phyloP scores from a whole-genome alignment of 2,329 filamentous ascomycete species.

The Colletotrichum sp. region DNA sequence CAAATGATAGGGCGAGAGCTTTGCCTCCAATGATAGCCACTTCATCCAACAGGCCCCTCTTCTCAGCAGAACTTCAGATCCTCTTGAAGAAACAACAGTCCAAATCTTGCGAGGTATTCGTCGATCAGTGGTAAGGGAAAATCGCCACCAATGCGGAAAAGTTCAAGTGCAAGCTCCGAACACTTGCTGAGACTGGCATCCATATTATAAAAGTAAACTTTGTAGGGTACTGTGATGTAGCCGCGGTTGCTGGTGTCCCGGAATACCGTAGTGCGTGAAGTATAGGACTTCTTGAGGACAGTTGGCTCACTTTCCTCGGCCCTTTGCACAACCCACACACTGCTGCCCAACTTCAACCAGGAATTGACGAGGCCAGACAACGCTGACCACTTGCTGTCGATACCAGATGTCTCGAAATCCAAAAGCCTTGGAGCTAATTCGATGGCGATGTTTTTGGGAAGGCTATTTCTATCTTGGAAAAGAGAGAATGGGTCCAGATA shows the following conservation, averaged over 20 bases:
- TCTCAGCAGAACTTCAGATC: neutral
- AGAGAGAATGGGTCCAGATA: neutral
- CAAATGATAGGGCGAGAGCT: too few relatives aligned
- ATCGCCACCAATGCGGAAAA: too few relatives aligned
- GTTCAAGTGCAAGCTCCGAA: too few relatives aligned
- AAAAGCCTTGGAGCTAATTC: neutral
- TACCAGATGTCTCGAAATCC: too few relatives aligned
- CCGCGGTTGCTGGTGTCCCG: neutral
- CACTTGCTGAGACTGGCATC: too few relatives aligned
- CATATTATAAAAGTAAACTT: too few relatives aligned
- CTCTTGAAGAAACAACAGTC: neutral
- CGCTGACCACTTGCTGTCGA: too few relatives aligned
- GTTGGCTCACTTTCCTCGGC: too few relatives aligned
- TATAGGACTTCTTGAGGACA: neutral
- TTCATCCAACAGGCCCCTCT: too few relatives aligned
- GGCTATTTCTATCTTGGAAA: too few relatives aligned
- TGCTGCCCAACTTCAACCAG: neutral
- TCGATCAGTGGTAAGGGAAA: too few relatives aligned
- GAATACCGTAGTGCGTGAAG: neutral
- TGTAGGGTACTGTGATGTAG: neutral
- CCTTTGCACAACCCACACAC: neutral
- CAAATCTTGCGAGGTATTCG: neutral
- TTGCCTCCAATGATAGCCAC: too few relatives aligned
- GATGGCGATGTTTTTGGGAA: neutral
- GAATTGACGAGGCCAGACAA: neutral